These are phyloP conservation scores for Elsinoe fawcettii DNA, from an alignment of 2,329 filamentous ascomycete species.

Conservation along the genomic window DNA sequence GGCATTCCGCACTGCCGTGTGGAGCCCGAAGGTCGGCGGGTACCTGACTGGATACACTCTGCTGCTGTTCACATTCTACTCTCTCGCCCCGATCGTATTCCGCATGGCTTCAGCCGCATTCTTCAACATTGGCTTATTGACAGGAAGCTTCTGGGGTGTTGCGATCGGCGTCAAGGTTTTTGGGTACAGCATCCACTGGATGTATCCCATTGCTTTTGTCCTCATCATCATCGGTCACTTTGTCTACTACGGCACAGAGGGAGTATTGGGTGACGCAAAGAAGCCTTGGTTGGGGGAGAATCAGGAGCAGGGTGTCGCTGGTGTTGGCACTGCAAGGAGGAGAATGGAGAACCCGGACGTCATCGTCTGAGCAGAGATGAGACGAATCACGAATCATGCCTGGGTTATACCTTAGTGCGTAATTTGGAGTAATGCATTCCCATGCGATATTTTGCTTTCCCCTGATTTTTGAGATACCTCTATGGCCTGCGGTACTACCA, in stretches of 20 bases:
- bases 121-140: conserved; percentile 91
- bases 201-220: conserved; percentile 94
- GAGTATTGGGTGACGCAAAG: conserved; percentile 73
- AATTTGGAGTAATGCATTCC: neutral
- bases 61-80: conserved; percentile 77
- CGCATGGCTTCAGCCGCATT: conserved; percentile 87
- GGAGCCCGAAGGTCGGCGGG: conserved; percentile 53
- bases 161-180: conserved; percentile 88
- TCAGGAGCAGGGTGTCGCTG: conserved; percentile 73
- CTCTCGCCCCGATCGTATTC: conserved; percentile 75
- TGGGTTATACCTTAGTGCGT: conserved; percentile 25
- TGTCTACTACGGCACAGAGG: conserved; percentile 79
- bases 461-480: too few species aligned
- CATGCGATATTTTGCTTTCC: too few species aligned
- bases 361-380: conserved; percentile 27
- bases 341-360: conserved; percentile 38
- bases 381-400: neutral
- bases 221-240: conserved; percentile 80
- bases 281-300: conserved; percentile 92
- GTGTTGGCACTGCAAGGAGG: conserved; percentile 77
- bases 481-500: too few species aligned
- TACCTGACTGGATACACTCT: conserved; percentile 89
- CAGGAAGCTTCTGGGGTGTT: conserved; percentile 94
- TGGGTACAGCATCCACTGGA: conserved; percentile 67
- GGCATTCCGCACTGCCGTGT: conserved; percentile 49